These are phyloP conservation scores for Ophiostoma perfectum DNA, from an alignment of 2,329 filamentous ascomycete genomes.

Conservation along the genomic window DNA sequence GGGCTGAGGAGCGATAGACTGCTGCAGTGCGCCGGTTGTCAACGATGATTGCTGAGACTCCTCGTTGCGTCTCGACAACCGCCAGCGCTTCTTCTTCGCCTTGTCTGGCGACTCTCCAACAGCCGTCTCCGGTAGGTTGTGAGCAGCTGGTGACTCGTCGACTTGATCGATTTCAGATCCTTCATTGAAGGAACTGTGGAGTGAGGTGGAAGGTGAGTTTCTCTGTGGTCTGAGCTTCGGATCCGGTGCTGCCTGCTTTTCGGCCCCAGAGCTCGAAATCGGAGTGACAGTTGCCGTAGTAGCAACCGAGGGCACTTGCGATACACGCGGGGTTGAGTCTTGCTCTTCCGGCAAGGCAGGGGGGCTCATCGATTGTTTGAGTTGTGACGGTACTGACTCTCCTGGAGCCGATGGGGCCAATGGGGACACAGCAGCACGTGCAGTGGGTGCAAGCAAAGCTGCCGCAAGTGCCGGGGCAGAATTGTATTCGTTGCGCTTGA, in stretches of 20 bases:
- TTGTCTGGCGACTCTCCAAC: slow-evolving; percentile 45
- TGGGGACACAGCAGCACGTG: neutral
- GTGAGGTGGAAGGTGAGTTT: slow-evolving; percentile 68
- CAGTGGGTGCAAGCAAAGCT: neutral
- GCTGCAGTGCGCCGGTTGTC: neutral
- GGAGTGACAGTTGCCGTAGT: slow-evolving; percentile 21
- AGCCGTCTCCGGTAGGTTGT: slow-evolving; percentile 21
- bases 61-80: slow-evolving; percentile 63
- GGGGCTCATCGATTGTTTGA: slow-evolving; percentile 14
- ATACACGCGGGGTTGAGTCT: slow-evolving; percentile 44
- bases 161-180: slow-evolving; percentile 72
- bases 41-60: slow-evolving; percentile 35
- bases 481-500: neutral
- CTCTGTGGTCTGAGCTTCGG: slow-evolving; percentile 52
- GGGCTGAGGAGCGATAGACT: slow-evolving; percentile 16
- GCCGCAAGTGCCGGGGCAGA: neutral
- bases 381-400: neutral
- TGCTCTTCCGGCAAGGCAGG: slow-evolving; percentile 30
- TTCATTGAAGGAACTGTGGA: slow-evolving; percentile 73
- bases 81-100: slow-evolving; percentile 65
- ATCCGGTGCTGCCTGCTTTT: neutral
- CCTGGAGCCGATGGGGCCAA: neutral
- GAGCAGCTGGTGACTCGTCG: slow-evolving; percentile 48
- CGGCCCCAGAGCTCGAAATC: slow-evolving; percentile 27
- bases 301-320: slow-evolving; percentile 39